Evolutionary conservation across 2,329 filamentous ascomycete species (phyloP), one percentile per base, ranked within the genome.

Genomic region (Phyllosticta citriasiana): DNA sequence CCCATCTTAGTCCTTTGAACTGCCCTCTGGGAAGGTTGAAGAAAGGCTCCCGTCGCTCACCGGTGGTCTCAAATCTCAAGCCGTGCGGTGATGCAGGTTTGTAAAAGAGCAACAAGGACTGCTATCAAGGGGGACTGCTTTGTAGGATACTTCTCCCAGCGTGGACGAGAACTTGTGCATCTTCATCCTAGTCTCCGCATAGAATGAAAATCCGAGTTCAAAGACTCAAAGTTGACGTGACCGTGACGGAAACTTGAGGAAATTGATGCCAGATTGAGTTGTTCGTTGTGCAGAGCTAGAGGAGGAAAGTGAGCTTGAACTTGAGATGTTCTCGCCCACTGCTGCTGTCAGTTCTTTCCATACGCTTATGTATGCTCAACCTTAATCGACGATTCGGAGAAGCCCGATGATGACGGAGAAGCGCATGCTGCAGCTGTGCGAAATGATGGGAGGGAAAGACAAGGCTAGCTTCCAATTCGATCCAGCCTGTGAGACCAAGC

Each of bases 401-500:
- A 47, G 35, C 14, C 35, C 35, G 35, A 62, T 69, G 53, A 4
- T 24, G 59, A 40, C 68, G 75, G 22, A 68, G n/a, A 57, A 6
- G 55, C 52, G 54, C 12, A 50, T 52, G 6, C 57, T 54, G 53
- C 25, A 26, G 54, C 14, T 53, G 57, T 47, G 57, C 53, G 47
- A 40, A 53, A 55, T 53, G 57, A n/a, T 30, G 40, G 26, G 27
- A 57, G 40, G 47, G 54, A 7, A 57, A 25, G 9, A 26, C 40
- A 50, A 61, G 40, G 59, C 57, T 8, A 60, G 56, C 4, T 75
- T 59, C 68, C 67, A 53, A 71, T 71, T 1, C 65, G 53, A 53
- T 66, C 70, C 4, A 72, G 72, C 72, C 51, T 71, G 71, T 1
- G 65, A 68, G 57, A 68, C 67, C 2, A 67, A 69, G 67, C 3